These are phyloP conservation scores for Erythrobasidium hasegawianum DNA, from an alignment of 1,284 basidiomycete genomes.

Conservation along the genomic window DNA sequence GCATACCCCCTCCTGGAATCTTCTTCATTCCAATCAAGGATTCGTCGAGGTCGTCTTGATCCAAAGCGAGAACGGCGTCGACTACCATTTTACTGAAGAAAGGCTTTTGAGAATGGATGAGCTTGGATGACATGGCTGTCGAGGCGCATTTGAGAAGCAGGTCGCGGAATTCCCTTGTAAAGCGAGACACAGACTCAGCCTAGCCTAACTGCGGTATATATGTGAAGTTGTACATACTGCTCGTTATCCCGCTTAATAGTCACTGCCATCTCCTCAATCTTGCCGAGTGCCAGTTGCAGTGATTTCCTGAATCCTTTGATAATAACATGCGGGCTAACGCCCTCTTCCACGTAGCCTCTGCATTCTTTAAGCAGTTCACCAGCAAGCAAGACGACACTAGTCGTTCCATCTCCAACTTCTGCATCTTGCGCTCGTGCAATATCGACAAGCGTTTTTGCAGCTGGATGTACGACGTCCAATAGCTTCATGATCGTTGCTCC, in stretches of 20 bases:
- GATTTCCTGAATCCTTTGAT: constrained; percentile 94
- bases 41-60: constrained; percentile 91
- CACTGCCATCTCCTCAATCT: constrained; percentile 84
- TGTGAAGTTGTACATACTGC: constrained; percentile 58
- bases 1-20: constrained; percentile 95
- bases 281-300: constrained; percentile 75
- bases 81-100: constrained; percentile 99
- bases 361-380: constrained; percentile 94
- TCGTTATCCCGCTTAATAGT: constrained; percentile 85
- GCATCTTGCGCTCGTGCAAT: constrained; percentile 94
- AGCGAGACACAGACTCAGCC: too few species aligned
- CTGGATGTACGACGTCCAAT: constrained; percentile 68
- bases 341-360: constrained; percentile 89
- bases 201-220: too few species aligned
- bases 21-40: constrained; percentile 98
- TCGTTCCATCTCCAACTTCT: constrained; percentile 98
- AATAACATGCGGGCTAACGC: constrained; percentile 94
- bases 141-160: constrained; percentile 93
- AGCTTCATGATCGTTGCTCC: constrained; percentile 92
- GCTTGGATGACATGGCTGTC: constrained; percentile 98
- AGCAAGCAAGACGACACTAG: constrained; percentile 97
- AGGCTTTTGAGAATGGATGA: constrained; percentile 97
- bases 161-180: constrained; percentile 86
- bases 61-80: constrained; percentile 86
- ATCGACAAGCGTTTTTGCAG: constrained; percentile 87